Evolutionary conservation across 1,284 basidiomycete genomes (phyloP).

Genomic region (Tilletia caries): DNA sequence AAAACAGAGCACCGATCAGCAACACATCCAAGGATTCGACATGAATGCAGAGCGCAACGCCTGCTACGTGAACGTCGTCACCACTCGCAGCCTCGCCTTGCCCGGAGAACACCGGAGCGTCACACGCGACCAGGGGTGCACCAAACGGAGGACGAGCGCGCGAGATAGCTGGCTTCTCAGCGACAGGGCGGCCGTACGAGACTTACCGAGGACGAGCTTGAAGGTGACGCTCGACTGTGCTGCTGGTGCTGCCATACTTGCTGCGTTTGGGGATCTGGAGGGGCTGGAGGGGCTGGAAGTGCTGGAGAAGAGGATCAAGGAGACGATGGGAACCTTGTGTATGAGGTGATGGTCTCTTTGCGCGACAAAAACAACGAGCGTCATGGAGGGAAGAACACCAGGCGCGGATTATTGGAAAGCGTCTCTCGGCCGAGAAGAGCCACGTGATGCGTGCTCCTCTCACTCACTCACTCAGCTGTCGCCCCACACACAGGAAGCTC

Average conservation of each 20-base stretch:
- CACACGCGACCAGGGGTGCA: too few relatives aligned
- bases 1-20: neutral
- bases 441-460: conserved; percentile 2
- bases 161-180: too few relatives aligned
- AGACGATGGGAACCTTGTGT: neutral
- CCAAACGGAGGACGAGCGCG: too few relatives aligned
- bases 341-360: neutral
- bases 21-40: neutral
- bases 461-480: too few relatives aligned
- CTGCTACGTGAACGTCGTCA: too few relatives aligned
- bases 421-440: neutral
- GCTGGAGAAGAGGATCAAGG: too few relatives aligned
- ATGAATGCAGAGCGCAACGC: neutral
- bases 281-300: neutral
- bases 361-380: conserved; percentile 3
- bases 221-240: conserved; percentile 72
- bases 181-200: too few relatives aligned
- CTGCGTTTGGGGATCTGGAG: neutral
- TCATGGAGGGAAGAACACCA: neutral
- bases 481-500: too few relatives aligned
- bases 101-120: too few relatives aligned
- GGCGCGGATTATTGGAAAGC: neutral
- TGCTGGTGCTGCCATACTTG: conserved; percentile 27
- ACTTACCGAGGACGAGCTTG: conserved; percentile 85
- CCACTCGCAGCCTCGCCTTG: too few relatives aligned